Conservation (phyloP, 257 asterid species). For the Ajuga chamaepitys region DNA sequence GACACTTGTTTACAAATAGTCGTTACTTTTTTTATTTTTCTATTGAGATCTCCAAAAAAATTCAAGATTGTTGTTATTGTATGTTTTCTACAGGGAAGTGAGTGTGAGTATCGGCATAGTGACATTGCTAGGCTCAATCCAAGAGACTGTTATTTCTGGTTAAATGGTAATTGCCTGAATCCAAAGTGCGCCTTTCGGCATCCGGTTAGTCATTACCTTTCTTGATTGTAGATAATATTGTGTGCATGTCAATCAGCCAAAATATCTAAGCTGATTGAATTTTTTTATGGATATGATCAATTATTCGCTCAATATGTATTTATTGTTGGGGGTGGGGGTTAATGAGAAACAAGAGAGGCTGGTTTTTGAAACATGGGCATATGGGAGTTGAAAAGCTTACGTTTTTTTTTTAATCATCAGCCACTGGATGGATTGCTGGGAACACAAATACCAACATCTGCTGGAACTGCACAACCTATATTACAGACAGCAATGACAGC, state of each 20-base stretch:
- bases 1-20: too few relatives aligned
- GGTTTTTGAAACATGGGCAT: too few relatives aligned
- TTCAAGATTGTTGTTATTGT: too few relatives aligned
- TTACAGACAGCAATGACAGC: slow-evolving; percentile 34
- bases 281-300: not conserved
- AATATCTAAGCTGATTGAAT: not conserved
- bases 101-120: slow-evolving; percentile 91
- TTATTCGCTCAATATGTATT: not conserved
- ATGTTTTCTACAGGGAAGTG: slow-evolving; percentile 60
- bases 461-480: slow-evolving; percentile 37
- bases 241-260: too few relatives aligned
- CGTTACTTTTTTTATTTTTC: too few relatives aligned
- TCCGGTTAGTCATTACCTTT: slow-evolving; percentile 53
- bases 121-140: slow-evolving; percentile 80
- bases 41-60: too few relatives aligned
- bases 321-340: too few relatives aligned
- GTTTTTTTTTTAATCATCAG: slow-evolving; percentile 33
- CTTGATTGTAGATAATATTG: too few relatives aligned
- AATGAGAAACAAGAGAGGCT: too few relatives aligned
- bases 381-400: too few relatives aligned
- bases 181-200: slow-evolving; percentile 78
- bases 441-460: slow-evolving; percentile 40
- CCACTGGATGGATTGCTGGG: slow-evolving; percentile 80
- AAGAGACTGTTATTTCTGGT: slow-evolving; percentile 85
- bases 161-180: slow-evolving; percentile 78